These are phyloP conservation scores for Jacaranda mimosifolia DNA, from an alignment of 257 asterid genomes.

Conservation along the genomic window DNA sequence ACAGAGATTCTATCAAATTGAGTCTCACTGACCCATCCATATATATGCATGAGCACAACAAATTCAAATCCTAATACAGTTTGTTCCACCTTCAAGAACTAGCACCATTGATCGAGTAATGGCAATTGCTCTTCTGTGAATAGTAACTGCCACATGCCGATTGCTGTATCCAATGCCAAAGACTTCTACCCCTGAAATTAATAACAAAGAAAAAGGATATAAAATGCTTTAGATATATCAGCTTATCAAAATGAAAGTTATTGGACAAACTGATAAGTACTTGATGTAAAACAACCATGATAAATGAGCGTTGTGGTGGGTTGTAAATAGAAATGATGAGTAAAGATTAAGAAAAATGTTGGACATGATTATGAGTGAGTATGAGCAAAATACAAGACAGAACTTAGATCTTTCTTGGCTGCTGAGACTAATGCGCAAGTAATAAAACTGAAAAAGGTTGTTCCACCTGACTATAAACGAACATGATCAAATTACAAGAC, in stretches of 20 bases:
- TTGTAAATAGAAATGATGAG: not conserved
- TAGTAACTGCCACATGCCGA: slow-evolving; percentile 84
- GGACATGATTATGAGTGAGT: not conserved
- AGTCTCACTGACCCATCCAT: not conserved
- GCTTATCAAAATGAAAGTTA: not conserved
- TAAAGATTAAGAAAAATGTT: not conserved
- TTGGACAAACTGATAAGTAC: not conserved
- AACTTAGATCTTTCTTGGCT: no score
- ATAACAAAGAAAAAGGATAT: not conserved
- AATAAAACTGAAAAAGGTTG: no score
- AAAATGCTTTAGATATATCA: not conserved
- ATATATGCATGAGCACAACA: not conserved
- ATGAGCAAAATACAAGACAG: not conserved
- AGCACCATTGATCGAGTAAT: slow-evolving; percentile 77
- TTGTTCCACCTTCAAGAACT: slow-evolving; percentile 66
- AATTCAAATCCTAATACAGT: not conserved
- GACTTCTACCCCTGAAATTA: slow-evolving; percentile 76
- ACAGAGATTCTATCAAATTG: not conserved
- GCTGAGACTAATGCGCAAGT: no score
- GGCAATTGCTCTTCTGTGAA: slow-evolving; percentile 77
- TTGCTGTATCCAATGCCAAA: slow-evolving; percentile 78
- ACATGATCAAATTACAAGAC: not conserved
- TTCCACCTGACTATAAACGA: no score
- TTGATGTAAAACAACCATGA: not conserved
- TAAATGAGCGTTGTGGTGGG: not conserved